Conservation (phyloP, 192 early-diverging fungal genomes). For the Coemansia sp. region DNA sequence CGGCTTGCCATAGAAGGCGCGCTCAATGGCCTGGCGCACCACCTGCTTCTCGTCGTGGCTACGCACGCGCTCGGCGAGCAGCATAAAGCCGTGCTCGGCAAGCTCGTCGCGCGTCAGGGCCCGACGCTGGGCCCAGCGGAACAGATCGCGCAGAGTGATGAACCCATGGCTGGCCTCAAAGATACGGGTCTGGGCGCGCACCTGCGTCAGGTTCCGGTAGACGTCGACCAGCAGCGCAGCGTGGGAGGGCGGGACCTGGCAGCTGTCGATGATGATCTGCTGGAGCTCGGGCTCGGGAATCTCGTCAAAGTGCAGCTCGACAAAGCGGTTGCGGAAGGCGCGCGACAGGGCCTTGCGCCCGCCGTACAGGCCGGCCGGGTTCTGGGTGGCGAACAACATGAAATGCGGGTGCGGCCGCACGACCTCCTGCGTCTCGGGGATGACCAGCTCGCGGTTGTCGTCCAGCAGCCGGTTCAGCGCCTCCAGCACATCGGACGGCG, state of each 20-base stretch:
- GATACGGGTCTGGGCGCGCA: slow-evolving; percentile 73
- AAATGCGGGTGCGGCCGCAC: slow-evolving; percentile 92
- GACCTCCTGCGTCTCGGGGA: slow-evolving; percentile 92
- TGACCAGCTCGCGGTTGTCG: slow-evolving; percentile 93
- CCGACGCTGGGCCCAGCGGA: slow-evolving; percentile 91
- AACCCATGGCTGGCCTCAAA: slow-evolving; percentile 94
- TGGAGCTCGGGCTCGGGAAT: slow-evolving; percentile 90
- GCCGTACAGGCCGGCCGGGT: slow-evolving; percentile 96
- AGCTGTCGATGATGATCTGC: slow-evolving; percentile 79
- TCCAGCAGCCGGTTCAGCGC: slow-evolving; percentile 95
- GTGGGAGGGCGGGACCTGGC: slow-evolving; percentile 82
- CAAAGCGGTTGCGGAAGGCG: slow-evolving; percentile 95
- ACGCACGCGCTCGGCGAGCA: slow-evolving; percentile 85
- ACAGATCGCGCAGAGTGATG: slow-evolving; percentile 94
- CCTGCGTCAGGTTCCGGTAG: slow-evolving; percentile 72
- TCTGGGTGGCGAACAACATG: slow-evolving; percentile 99
- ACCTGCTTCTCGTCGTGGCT: slow-evolving; percentile 72
- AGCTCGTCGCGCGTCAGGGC: slow-evolving; percentile 71
- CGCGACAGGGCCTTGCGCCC: slow-evolving; percentile 93
- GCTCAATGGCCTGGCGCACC: slow-evolving; percentile 78
- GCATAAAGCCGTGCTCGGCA: slow-evolving; percentile 94
- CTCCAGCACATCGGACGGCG: slow-evolving; percentile 96
- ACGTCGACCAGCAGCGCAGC: slow-evolving; percentile 78
- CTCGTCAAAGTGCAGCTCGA: slow-evolving; percentile 96
- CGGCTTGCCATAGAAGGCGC: slow-evolving; percentile 54